Conservation (phyloP, 1,139 yeast species). For the Yamadazyma epiphylla region DNA sequence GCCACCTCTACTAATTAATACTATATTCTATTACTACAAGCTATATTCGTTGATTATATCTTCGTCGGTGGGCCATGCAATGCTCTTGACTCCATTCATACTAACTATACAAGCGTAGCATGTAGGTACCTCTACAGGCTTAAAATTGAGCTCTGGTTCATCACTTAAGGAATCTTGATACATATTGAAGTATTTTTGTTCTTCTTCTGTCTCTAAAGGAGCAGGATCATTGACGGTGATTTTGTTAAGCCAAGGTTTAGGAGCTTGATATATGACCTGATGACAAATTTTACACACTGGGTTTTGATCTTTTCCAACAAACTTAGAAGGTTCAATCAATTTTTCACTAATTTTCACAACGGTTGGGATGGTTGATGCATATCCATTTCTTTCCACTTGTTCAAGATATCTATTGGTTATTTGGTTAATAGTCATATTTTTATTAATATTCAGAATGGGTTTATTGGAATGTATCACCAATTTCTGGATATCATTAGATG, state of each 20-base stretch:
- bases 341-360: slow-evolving; percentile 89
- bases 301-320: slow-evolving; percentile 8
- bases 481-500: slow-evolving; percentile 26
- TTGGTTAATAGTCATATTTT: slow-evolving; percentile 77
- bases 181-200: slow-evolving; percentile 30
- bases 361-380: slow-evolving; percentile 89
- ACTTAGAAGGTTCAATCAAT: slow-evolving; percentile 51
- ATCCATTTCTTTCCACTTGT: slow-evolving; percentile 67
- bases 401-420: slow-evolving; percentile 71
- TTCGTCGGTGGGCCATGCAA: slow-evolving; percentile 53
- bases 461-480: slow-evolving; percentile 16
- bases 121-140: slow-evolving; percentile 24
- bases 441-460: slow-evolving; percentile 39
- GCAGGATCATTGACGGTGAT: slow-evolving; percentile 68
- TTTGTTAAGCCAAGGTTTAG: slow-evolving; percentile 64
- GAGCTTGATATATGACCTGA: slow-evolving; percentile 48
- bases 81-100: slow-evolving; percentile 40
- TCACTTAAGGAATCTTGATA: slow-evolving; percentile 13
- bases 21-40: slow-evolving; percentile 1
- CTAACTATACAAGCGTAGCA: slow-evolving; percentile 82
- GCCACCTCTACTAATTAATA: too few species aligned
- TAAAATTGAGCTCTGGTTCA: slow-evolving; percentile 3
- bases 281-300: slow-evolving; percentile 51
- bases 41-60: slow-evolving; percentile 47
- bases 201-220: slow-evolving; percentile 47